Evolutionary conservation across 1,284 basidiomycete species (phyloP).

Genomic region (Takashimella koratensis): DNA sequence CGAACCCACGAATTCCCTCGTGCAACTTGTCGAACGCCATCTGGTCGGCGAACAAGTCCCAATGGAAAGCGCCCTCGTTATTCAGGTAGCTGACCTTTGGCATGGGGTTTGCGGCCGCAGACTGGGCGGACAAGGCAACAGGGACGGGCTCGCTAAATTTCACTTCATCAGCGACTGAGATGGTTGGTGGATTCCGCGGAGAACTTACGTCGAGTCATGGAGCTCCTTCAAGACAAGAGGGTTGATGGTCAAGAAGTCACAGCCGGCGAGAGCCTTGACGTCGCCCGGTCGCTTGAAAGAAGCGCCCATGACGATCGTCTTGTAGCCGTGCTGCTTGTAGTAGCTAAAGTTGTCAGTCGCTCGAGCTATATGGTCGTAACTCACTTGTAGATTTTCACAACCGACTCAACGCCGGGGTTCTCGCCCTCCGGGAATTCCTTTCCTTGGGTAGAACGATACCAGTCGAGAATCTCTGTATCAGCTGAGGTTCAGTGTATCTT

Average conservation of each 20-base stretch:
- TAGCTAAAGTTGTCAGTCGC: constrained; percentile 54
- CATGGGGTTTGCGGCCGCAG: constrained; percentile 60
- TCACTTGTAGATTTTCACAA: constrained; percentile 86
- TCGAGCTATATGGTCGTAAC: constrained; percentile 1
- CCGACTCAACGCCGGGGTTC: constrained; percentile 93
- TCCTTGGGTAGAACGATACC: constrained; percentile 84
- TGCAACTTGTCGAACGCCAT: constrained; percentile 94
- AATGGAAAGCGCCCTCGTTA: constrained; percentile 92
- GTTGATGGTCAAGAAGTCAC: constrained; percentile 93
- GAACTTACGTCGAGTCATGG: constrained; percentile 62
- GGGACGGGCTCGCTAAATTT: constrained; percentile 66
- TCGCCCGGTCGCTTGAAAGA: constrained; percentile 94
- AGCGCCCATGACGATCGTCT: constrained; percentile 99
- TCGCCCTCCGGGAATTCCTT: constrained; percentile 73
- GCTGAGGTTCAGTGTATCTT: neutral
- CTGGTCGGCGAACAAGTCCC: constrained; percentile 79
- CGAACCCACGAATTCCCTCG: constrained; percentile 95
- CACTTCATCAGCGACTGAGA: too few relatives aligned
- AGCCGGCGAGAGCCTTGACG: constrained; percentile 89
- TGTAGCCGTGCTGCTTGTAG: constrained; percentile 97
- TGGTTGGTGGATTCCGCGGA: too few relatives aligned
- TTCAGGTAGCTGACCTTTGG: constrained; percentile 81
- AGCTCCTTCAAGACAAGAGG: constrained; percentile 87
- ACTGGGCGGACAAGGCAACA: constrained; percentile 69
- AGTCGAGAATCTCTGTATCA: constrained; percentile 72